Conservation (phyloP, 2,329 filamentous ascomycete genomes). For the Claviceps maximensis region DNA sequence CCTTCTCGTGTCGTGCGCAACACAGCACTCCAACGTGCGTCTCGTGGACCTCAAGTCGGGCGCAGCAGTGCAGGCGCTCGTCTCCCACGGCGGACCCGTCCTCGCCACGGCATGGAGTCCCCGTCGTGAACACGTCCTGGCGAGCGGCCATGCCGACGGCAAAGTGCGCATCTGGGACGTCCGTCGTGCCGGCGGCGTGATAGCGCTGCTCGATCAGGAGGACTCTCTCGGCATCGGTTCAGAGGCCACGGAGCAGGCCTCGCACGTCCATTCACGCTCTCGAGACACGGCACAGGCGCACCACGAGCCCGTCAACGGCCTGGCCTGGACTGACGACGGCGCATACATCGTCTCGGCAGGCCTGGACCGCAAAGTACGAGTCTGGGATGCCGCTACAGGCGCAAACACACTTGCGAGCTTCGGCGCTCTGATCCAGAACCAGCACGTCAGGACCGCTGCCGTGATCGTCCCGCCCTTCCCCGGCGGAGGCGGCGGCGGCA, state of each 20-base stretch:
- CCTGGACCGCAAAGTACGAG: conserved; percentile 70
- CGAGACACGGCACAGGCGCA: conserved; percentile 54
- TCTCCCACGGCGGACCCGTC: conserved; percentile 55
- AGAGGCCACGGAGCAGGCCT: conserved; percentile 9
- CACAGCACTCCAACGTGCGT: conserved; percentile 71
- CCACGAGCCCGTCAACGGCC: conserved; percentile 66
- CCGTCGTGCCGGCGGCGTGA: conserved; percentile 58
- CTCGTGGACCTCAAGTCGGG: conserved; percentile 80
- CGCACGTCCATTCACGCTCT: conserved; percentile 22
- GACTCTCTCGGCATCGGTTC: conserved; percentile 63
- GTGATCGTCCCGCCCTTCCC: conserved; percentile 53
- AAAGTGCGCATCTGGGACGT: conserved; percentile 80
- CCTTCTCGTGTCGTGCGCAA: conserved; percentile 76
- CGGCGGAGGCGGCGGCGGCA: conserved; percentile 35
- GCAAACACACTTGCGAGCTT: conserved; percentile 84
- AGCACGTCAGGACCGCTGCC: conserved; percentile 44
- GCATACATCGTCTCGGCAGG: conserved; percentile 65
- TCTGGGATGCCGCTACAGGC: conserved; percentile 72
- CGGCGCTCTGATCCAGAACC: conserved; percentile 68
- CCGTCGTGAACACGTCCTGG: conserved; percentile 62
- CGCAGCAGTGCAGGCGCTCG: conserved; percentile 54
- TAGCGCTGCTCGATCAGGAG: conserved; percentile 73
- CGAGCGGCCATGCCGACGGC: conserved; percentile 75
- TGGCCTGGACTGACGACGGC: conserved; percentile 75
- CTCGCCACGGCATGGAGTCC: conserved; percentile 72